Evolutionary conservation across 768 basidiomycete genomes (phyloP), one percentile per base, ranked within the genome.

Genomic region (Mycena epipterygia): DNA sequence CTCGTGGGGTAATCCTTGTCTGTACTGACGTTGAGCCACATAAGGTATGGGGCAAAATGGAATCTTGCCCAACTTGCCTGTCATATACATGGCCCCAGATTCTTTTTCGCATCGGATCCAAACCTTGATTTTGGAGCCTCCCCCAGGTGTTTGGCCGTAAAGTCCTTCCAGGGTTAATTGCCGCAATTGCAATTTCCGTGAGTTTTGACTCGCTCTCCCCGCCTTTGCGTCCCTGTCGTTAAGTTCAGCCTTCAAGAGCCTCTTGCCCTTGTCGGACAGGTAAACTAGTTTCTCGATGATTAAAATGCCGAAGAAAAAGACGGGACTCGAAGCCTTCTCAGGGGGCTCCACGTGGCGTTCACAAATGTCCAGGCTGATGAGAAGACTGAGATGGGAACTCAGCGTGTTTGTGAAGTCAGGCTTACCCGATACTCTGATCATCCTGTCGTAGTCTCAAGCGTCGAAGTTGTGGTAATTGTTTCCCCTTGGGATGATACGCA

Each of bases 301-400:
- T 0, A 92, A 79, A 7, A 85, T 73, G 0, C 90, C 91, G 35
- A 84, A 86, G 68, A 91, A 89, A 14, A 84, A 80, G 23, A 90
- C 84, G 1, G 77, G 69, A 11, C 33, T 37, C 13, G 65, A 51
- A 12, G 58, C n/a, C 44, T 37, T 48, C 1, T 13, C 21, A 1
- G 63, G 64, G 9, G 69, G 23, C 7, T 23, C 33, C 19, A 71
- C 4, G 30, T 51, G 66, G 3, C 64, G 64, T 30, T 71, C 70
- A 2, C 9, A 67, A 12, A 4, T 44, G 44, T 71, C 70, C 44
- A 71, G 13, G 12, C 70, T 71, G 42, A 13, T 6, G n/a, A 9
- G 23, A 27, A 14, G 51, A 42, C 53, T 63, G 44, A 61, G 58
- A 39, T 33, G 5, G 2, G 12, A 32, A 46, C 8, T 5, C 27